Conservation (phyloP, 2,329 filamentous ascomycete species). For the Beauveria scarabaeidicola region DNA sequence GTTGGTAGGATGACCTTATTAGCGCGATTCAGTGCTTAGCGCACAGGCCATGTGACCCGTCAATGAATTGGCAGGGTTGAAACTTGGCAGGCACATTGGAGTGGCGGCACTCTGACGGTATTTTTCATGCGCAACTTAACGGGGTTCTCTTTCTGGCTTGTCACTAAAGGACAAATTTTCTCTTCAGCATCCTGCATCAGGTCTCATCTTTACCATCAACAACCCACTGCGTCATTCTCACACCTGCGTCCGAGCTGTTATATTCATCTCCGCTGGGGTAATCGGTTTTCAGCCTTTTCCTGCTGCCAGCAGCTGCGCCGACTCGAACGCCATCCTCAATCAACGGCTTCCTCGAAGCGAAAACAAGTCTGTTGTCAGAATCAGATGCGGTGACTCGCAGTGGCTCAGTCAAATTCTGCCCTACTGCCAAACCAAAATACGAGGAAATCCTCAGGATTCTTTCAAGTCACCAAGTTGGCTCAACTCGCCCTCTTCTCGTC, state of each 20-base stretch:
- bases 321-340: background rate
- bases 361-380: background rate
- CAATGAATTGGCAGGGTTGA: background rate
- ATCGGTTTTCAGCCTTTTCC: background rate
- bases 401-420: background rate
- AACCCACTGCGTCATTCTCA: background rate
- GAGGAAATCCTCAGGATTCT: constrained; percentile 41
- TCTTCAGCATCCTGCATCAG: background rate
- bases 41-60: constrained; percentile 7
- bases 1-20: background rate
- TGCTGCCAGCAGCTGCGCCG: background rate
- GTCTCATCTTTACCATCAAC: background rate
- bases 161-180: constrained; percentile 1
- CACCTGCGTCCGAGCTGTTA: background rate
- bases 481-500: constrained; percentile 63
- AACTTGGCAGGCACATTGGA: background rate
- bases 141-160: background rate
- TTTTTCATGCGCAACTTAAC: constrained; percentile 4
- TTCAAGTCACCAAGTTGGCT: constrained; percentile 70
- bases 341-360: background rate
- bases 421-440: constrained; percentile 2
- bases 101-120: background rate
- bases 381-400: constrained; percentile 10
- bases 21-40: background rate
- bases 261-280: background rate